Evolutionary conservation across 192 early-diverging fungal species (phyloP), one percentile per base, ranked within the genome.

Genomic region (Rhizophagus sp.): DNA sequence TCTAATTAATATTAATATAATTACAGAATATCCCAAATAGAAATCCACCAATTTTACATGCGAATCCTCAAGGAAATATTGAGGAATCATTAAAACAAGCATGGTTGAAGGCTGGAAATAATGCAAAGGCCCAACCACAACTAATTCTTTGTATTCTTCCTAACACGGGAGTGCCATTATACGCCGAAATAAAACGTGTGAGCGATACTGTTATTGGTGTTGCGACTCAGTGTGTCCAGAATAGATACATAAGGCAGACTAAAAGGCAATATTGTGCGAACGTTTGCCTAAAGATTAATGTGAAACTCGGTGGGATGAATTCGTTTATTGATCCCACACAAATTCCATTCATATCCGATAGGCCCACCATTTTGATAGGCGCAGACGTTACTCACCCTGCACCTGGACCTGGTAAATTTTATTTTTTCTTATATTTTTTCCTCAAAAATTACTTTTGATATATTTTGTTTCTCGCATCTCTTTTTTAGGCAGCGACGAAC

Each of bases 191-290:
- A 83, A 98, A 98, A 88, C 90, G 95, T 33, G 89, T 95, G 24
- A 90, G 90, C 39, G 95, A 98, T 80, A 96, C 95, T 1, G 92
- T 95, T 25, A 88, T 97, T 78, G 96, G 96, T 41, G 84, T 97
- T 41, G 90, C 92, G 0, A 95, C 96, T 24, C 97, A 98, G 86
- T 98, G 97, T 82, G 89, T 98, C 76, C 95, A 94, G 76, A 83
- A 89, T n/a, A 95, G 91, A 83, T 90, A 96, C 79, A 87, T 94
- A 80, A 88, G 88, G 81, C 82, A 89, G 19, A 86, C 93, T 17
- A 96, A 92, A 83, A 80, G 90, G 52, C 95, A 96, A 85, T 98
- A 97, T 86, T 95, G 93, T 76, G 96, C 96, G 12, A 98, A 97
- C 73, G 93, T 98, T n/a, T 95, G 91, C 65, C 85, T 98, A 49